phyloP scores from a whole-genome alignment of 2,329 filamentous ascomycete species.

The Diaporthe aspalathi region DNA sequence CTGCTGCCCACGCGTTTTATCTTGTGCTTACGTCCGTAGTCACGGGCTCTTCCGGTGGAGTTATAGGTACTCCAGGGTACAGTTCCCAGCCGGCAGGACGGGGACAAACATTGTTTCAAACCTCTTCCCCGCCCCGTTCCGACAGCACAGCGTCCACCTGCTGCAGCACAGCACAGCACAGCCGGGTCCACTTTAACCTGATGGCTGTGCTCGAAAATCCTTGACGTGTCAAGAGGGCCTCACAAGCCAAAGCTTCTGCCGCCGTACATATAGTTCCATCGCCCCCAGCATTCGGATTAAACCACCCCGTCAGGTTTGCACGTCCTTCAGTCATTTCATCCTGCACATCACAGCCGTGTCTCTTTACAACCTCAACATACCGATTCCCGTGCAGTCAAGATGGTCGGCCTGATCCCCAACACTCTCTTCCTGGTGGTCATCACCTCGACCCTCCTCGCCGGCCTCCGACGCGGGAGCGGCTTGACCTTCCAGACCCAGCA shows the following conservation, averaged over 20 bases:
- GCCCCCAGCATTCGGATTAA: background rate
- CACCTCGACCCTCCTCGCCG: slow-evolving; percentile 38
- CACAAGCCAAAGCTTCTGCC: background rate
- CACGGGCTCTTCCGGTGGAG: background rate
- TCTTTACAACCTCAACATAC: background rate
- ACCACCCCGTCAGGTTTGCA: background rate
- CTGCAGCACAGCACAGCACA: slow-evolving; percentile 18
- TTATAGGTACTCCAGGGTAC: too few relatives aligned
- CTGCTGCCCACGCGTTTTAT: too few relatives aligned
- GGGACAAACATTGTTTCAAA: background rate
- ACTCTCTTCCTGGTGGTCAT: slow-evolving; percentile 38
- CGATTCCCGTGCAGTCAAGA: background rate
- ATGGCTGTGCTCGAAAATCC: slow-evolving; percentile 30
- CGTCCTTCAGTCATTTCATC: too few relatives aligned
- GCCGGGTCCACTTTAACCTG: slow-evolving; percentile 23
- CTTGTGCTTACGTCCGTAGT: background rate
- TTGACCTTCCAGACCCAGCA: slow-evolving; percentile 38
- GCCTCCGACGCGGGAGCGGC: slow-evolving; percentile 37
- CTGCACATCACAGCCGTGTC: background rate
- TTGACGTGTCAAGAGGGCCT: slow-evolving; percentile 24
- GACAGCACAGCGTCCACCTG: slow-evolving; percentile 7
- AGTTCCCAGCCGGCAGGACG: background rate
- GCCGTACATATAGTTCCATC: background rate
- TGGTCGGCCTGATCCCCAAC: slow-evolving; percentile 39
- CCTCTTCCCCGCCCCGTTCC: background rate